These are phyloP conservation scores for Marchantia polymorpha DNA, from an alignment of 225 moss, liverwort and hornwort genomes.

Conservation along the genomic window DNA sequence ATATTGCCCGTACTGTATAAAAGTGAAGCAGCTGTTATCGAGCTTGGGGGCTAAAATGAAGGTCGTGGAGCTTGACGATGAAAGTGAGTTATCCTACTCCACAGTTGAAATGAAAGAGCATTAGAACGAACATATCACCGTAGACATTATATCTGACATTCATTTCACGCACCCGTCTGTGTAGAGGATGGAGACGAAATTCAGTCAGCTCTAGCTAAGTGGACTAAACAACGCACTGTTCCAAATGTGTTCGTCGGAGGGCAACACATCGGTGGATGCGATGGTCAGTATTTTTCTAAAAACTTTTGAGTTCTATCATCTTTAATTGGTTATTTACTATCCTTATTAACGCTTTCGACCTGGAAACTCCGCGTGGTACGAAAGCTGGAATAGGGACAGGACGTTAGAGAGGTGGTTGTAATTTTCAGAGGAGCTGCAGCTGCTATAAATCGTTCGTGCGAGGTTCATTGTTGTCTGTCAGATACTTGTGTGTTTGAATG, in stretches of 20 bases:
- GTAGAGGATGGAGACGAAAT: conserved; percentile 54
- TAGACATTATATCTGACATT: neutral
- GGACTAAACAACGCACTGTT: conserved; percentile 60
- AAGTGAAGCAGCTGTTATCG: conserved; percentile 43
- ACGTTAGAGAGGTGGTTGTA: neutral
- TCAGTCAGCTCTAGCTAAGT: conserved; percentile 49
- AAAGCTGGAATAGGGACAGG: too few relatives aligned
- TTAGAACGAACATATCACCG: too few relatives aligned
- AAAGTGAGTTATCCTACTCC: conserved; percentile 34
- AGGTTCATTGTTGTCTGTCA: neutral
- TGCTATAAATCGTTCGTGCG: too few relatives aligned
- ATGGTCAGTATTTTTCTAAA: conserved; percentile 35
- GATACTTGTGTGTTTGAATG: too few relatives aligned
- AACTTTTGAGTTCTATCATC: neutral
- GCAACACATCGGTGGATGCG: conserved; percentile 63
- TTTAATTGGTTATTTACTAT: neutral
- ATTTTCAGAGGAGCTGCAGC: neutral
- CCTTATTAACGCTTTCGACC: too few relatives aligned
- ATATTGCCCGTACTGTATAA: conserved; percentile 34
- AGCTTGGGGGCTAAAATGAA: conserved; percentile 51
- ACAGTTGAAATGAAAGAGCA: too few relatives aligned
- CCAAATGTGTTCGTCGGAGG: conserved; percentile 67
- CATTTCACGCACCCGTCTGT: too few relatives aligned
- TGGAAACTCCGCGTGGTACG: too few relatives aligned
- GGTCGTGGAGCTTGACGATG: conserved; percentile 53